Base-by-base conservation (phyloP, 1,284 basidiomycete species). In the Microbotryum silenes-acaulis region DNA sequence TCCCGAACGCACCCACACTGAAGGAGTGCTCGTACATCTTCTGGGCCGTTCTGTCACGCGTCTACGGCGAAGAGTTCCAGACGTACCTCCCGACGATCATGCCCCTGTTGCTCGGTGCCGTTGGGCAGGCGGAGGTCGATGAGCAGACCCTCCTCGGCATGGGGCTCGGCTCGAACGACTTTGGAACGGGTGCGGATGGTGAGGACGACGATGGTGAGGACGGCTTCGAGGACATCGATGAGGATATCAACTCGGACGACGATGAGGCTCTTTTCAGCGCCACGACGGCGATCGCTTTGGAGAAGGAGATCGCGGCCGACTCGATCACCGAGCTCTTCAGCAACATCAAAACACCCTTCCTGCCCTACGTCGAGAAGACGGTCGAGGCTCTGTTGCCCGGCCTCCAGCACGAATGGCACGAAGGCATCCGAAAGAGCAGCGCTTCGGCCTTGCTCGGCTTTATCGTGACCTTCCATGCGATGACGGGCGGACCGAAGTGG, bases 261-360 rank as follows among this genome's bases (percentile, higher is more conserved):
- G 88, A 87, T 73, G 90, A 93, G 67, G 75, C 74, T 51, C 74
- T 79, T 72, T 80, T 81, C 75, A 75, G 77, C 60, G 78, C 79
- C 66, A 97, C 93, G 80, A 91, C 88, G 71, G 93, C 93, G 51
- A 88, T 98, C 69, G 94, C 93, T 57, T 91, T 98, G 62, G 96
- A 99, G 81, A 99, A 99, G 79, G 96, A 98, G 80, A 96, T 97
- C 62, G 94, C 96, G 7, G 91, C 92, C 46, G 94, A 98, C 76
- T 91, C 94, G 33, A 86, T 98, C 66, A 91, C 94, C 60, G 88
- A 90, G 58, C 79, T 99, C 64, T 97, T 97, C 76, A 80, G 83
- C 50, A 82, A 88, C 53, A 94, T 91, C 57, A 85, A 85, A 73
- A 77, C 76, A 47, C 86, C 89, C 72, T 98, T 97, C 85, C 79